Base-by-base conservation (phyloP, 257 asterid species). In the Mitragyna speciosa region DNA sequence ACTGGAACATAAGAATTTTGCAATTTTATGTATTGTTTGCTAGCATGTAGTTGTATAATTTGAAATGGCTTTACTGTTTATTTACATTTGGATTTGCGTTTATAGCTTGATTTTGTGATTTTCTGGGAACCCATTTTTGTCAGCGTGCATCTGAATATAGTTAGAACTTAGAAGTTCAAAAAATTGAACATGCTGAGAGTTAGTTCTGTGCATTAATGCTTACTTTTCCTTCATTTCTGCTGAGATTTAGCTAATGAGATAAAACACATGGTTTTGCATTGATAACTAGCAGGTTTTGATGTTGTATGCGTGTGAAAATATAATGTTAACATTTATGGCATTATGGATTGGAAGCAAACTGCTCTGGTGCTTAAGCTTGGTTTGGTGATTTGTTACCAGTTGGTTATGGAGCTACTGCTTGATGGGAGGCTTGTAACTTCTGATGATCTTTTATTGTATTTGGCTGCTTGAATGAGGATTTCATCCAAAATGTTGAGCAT, bases 361-460 rank as follows among this genome's bases (percentile, higher is more conserved):
- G 72, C 45, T 6, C 79, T 41, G 48, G 72, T 59, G 78, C 52
- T 75, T 83, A 30, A 76, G 81, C 77, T 81, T 81, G 43, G 31
- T 56, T 52, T 84, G 78, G 39, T 73, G 78, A 77, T 75, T 73
- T 33, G 78, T 82, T n/a, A n/a, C 82, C 54, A 95, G 98, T 86
- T 93, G 72, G 99, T 91, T 26, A 73, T 93, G 92, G 99, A 93
- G 89, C 90, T 95, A 64, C 91, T 85, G 74, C 93, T 78, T 77
- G 95, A 90, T 83, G 97, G 98, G 82, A 86, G 86, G 79, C 80
- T 95, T 79, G 93, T 89, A 24, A 91, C 99, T 59, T 92, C 95
- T 31, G 98, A 92, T 83, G 95, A 92, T 79, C 99, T 97, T 90
- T 90, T 77, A 87, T 90, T 79, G 78, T 87, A 83, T 87, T 93